Base-by-base conservation (phyloP, 2,329 filamentous ascomycete species). In the Didymella lethalis region DNA sequence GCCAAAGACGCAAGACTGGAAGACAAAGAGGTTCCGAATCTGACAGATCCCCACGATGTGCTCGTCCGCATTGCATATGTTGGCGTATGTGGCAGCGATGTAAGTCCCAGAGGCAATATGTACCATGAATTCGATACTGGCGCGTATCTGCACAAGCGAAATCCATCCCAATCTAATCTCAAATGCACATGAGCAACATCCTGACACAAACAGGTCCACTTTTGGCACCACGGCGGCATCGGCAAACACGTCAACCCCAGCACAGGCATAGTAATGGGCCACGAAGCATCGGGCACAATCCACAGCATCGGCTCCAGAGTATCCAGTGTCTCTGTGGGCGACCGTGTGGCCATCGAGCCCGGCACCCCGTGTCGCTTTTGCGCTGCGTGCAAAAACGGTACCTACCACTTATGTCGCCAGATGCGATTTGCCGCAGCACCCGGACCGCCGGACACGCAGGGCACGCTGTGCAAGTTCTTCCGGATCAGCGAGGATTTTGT, bases 161-260 rank as follows among this genome's bases (percentile, higher is more conserved):
- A 14, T 4, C 12, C 12, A 16, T 4, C 12, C 31, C 31, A 16
- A 2, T 14, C 14, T 32, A 32, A 12, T 5, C 11, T 32, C 5
- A 32, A 2, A 16, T 32, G 12, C 31, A 4, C 3, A 5, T 32
- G 1, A 4, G 31, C 31, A 32, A 8, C 41, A 10, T n/a, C 8
- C 53, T 56, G 53, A 52, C 59, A 46, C 25, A 4, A 4, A 28
- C 23, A 74, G 70, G 89, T 97, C 52, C 94, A 97, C 81, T 97
- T 97, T 83, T 97, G 93, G 94, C 90, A 95, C 75, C 89, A 90
- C 45, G 94, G 94, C 68, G 91, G 90, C 81, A 97, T 98, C 75
- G 93, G 93, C 16, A 93, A 93, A 65, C 95, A 46, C 20, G 52
- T 72, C 96, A 91, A 89, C 96, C 68, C 93, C 94, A 34, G 84